phyloP scores from a whole-genome alignment of 1,284 basidiomycete genomes.

The Fomes fomentarius region DNA sequence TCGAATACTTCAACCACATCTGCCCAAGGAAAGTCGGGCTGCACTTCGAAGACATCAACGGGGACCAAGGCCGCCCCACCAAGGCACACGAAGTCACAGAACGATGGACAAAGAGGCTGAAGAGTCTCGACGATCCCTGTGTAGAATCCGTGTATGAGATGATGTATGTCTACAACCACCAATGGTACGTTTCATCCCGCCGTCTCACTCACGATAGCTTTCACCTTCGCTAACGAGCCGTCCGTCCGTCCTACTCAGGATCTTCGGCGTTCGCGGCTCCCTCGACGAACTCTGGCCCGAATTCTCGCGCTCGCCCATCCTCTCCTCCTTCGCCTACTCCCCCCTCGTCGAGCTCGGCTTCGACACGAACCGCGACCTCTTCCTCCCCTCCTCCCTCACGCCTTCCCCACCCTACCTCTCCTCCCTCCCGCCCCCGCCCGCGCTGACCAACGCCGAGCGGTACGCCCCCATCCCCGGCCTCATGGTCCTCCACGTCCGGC shows the following conservation, averaged over 20 bases:
- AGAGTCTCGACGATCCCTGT: too few relatives aligned
- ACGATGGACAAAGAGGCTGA: too few relatives aligned
- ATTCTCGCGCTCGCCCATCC: constrained; percentile 40
- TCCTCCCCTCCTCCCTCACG: constrained; percentile 28
- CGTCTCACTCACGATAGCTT: too few relatives aligned
- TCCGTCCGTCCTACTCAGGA: constrained; percentile 34
- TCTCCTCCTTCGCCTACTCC: constrained; percentile 45
- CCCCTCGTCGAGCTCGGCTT: constrained; percentile 43
- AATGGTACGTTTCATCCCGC: too few relatives aligned
- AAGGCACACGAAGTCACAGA: too few relatives aligned
- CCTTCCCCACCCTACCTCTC: constrained; percentile 20
- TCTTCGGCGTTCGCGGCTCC: constrained; percentile 38
- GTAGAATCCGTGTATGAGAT: too few relatives aligned
- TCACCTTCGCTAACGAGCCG: too few relatives aligned
- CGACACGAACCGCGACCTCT: constrained; percentile 38
- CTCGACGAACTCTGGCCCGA: constrained; percentile 40
- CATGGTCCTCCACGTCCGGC: constrained; percentile 61
- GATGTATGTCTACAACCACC: too few relatives aligned
- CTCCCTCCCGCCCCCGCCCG: constrained; percentile 1
- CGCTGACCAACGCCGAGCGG: constrained; percentile 16
- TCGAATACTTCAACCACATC: too few relatives aligned
- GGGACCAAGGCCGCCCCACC: too few relatives aligned
- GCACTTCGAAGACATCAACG: too few relatives aligned
- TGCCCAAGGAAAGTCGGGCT: too few relatives aligned
- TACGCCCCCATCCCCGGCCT: constrained; percentile 42